Percentiles rank a stretch among this genome's conserved stretches.
Conservation (phyloP, 1,284 basidiomycete genomes). For the Sanghuangporus weigelae region DNA sequence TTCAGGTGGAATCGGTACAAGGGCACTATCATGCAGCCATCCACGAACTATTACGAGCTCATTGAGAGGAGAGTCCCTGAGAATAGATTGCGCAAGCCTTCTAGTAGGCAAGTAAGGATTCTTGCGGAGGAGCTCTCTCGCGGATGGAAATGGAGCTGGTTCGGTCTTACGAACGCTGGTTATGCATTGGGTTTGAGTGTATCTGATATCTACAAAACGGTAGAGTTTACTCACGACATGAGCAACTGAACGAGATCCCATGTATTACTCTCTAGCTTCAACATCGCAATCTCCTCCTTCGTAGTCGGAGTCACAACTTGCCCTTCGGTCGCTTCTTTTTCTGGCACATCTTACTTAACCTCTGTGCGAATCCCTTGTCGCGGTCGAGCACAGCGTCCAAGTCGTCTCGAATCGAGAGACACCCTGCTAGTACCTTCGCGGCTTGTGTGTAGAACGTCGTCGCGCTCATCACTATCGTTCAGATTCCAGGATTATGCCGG, state of each 20-base stretch:
- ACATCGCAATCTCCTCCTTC: constrained; percentile 50
- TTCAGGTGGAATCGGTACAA: constrained; percentile 53
- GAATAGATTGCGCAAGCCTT: constrained; percentile 64
- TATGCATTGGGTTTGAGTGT: background rate
- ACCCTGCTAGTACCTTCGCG: constrained; percentile 22
- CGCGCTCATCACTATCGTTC: too few species aligned
- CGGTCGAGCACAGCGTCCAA: too few species aligned
- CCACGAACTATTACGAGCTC: constrained; percentile 76
- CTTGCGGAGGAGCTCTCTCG: constrained; percentile 48
- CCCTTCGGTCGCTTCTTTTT: constrained; percentile 26
- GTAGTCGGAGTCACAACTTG: constrained; percentile 20
- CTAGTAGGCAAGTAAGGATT: constrained; percentile 79
- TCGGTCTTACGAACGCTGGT: constrained; percentile 59
- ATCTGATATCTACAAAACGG: background rate
- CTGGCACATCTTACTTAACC: constrained; percentile 57
- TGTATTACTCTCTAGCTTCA: constrained; percentile 64
- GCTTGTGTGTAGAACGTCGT: constrained; percentile 20
- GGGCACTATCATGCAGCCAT: constrained; percentile 75
- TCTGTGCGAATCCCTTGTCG: constrained; percentile 35
- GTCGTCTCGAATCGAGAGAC: too few species aligned
- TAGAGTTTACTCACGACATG: constrained; percentile 47
- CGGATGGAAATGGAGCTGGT: constrained; percentile 37
- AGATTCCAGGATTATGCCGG: too few species aligned
- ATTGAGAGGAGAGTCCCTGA: constrained; percentile 52
- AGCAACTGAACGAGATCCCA: constrained; percentile 77